phyloP scores from a whole-genome alignment of 2,329 filamentous ascomycete genomes.

The Cladosporium phlei region DNA sequence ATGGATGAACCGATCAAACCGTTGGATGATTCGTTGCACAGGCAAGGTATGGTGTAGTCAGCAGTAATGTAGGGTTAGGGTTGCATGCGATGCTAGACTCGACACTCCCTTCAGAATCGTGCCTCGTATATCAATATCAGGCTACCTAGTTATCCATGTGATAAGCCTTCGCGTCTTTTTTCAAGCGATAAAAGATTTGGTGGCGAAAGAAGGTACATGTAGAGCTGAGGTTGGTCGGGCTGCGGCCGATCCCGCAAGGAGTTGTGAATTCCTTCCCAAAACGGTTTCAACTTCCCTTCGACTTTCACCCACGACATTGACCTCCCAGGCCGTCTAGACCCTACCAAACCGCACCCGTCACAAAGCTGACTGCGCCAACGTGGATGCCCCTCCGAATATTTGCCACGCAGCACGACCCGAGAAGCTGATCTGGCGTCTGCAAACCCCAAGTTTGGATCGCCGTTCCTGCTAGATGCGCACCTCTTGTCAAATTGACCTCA shows the following conservation, averaged over 20 bases:
- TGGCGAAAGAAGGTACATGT: too few species aligned
- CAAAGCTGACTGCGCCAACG: neutral
- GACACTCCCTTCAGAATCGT: too few species aligned
- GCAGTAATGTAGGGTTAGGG: too few species aligned
- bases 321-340: neutral
- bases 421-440: slow-evolving; percentile 1
- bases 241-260: neutral
- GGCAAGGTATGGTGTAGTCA: too few species aligned
- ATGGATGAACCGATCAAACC: too few species aligned
- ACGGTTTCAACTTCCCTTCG: slow-evolving; percentile 13
- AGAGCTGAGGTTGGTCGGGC: neutral
- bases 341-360: slow-evolving; percentile 5
- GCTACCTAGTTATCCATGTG: too few species aligned
- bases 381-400: neutral
- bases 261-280: slow-evolving; percentile 7
- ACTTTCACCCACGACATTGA: too few species aligned
- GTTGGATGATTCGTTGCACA: too few species aligned
- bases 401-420: neutral
- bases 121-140: too few species aligned
- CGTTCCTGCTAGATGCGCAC: neutral
- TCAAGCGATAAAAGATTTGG: too few species aligned
- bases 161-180: too few species aligned
- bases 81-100: too few species aligned
- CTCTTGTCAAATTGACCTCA: neutral
- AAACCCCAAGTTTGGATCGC: slow-evolving; percentile 6